These are phyloP conservation scores for Hemileccinum rubropunctum DNA, from an alignment of 768 basidiomycete species.

Conservation along the genomic window DNA sequence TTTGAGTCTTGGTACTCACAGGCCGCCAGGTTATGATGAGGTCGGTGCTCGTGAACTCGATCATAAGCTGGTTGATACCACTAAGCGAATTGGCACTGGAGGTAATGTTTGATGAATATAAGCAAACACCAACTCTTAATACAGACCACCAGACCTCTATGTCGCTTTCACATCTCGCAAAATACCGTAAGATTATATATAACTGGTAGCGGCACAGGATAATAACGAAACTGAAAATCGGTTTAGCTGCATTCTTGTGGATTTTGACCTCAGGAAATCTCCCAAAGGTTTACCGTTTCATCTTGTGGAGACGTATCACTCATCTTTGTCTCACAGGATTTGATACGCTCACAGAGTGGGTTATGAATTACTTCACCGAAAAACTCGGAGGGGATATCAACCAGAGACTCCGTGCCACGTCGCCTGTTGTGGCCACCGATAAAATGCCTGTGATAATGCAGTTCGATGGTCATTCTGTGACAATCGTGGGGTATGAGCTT, in stretches of 20 bases:
- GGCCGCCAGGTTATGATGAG: constrained; percentile 59
- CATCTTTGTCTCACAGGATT: constrained; percentile 33
- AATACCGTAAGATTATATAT: constrained; percentile 63
- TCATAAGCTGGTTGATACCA: constrained; percentile 48
- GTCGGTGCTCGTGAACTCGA: constrained; percentile 64
- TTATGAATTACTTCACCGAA: constrained; percentile 67
- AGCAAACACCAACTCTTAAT: neutral
- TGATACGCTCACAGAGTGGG: constrained; percentile 62
- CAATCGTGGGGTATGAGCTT: constrained; percentile 81
- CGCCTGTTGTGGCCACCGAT: constrained; percentile 53
- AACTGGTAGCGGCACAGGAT: neutral
- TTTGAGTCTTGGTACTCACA: neutral
- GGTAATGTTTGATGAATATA: constrained; percentile 40
- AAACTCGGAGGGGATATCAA: constrained; percentile 40
- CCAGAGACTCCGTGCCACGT: constrained; percentile 49
- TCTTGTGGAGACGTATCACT: neutral
- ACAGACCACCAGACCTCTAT: constrained; percentile 54
- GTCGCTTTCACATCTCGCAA: constrained; percentile 75
- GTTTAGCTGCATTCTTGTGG: constrained; percentile 57
- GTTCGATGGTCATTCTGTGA: constrained; percentile 82
- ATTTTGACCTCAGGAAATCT: constrained; percentile 53
- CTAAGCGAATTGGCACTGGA: constrained; percentile 79
- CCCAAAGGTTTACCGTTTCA: constrained; percentile 38
- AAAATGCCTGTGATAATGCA: constrained; percentile 84
- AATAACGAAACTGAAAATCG: neutral